phyloP scores from a whole-genome alignment of 2,329 filamentous ascomycete genomes.

The Pseudogymnoascus sp. region DNA sequence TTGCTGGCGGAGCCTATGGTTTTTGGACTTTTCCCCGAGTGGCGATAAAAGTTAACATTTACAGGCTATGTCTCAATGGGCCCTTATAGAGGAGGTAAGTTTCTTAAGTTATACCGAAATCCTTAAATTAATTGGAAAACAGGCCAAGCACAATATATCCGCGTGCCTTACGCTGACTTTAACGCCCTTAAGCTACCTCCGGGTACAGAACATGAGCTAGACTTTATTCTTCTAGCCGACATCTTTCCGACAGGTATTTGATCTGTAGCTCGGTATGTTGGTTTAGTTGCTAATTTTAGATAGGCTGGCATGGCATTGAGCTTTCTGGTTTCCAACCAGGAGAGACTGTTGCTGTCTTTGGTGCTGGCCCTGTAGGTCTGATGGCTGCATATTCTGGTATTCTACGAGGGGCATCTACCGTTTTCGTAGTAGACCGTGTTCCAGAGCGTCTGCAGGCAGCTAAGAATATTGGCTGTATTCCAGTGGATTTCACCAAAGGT shows the following conservation, averaged over 20 bases:
- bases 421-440: constrained; percentile 57
- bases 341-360: constrained; percentile 57
- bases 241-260: constrained; percentile 34
- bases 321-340: constrained; percentile 52
- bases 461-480: constrained; percentile 52
- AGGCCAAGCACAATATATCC: constrained; percentile 51
- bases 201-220: constrained; percentile 52
- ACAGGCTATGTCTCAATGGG: constrained; percentile 52
- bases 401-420: constrained; percentile 50
- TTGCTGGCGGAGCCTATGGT: constrained; percentile 51
- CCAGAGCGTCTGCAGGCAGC: constrained; percentile 50
- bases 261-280: neutral
- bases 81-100: constrained; percentile 33
- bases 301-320: constrained; percentile 48
- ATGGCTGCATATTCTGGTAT: constrained; percentile 59
- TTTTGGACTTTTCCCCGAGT: no score
- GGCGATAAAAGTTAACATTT: constrained; percentile 10
- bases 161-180: constrained; percentile 60
- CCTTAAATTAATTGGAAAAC: no score
- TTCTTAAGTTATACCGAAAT: no score
- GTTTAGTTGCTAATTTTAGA: neutral
- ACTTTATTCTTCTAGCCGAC: constrained; percentile 47
- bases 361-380: constrained; percentile 55
- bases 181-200: constrained; percentile 54
- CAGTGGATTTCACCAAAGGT: constrained; percentile 52